Evolutionary conservation across 768 basidiomycete genomes (phyloP), one percentile per base, ranked within the genome.

Genomic region (Filobasidium floriforme): DNA sequence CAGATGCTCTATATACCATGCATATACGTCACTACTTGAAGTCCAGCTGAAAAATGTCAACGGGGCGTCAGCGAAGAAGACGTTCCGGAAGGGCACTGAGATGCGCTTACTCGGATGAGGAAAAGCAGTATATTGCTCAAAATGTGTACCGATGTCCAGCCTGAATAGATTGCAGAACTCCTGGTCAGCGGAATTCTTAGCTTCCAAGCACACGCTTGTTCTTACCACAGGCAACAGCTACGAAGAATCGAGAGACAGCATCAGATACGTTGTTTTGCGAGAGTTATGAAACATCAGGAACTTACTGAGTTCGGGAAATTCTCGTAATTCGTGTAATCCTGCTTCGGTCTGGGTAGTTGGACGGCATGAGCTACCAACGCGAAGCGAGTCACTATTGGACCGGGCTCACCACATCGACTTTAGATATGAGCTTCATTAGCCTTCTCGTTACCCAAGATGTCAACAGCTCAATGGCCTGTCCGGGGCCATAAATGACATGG

Each of bases 121-220:
- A 76, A 80, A 40, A 80, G 68, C 10, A 81, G 74, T 60, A 81
- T 78, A 66, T 79, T 80, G 71, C 77, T 79, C 1, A 79, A 74
- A 40, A 80, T 80, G 64, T 81, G 80, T 6, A 79, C 75, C 0
- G 75, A 72, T 14, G 79, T 75, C 77, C 77, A 79, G 14, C 79
- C 75, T 71, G 69, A 64, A 28, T 63, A 49, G 5, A 49, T 5
- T 5, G 59, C 32, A 61, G 55, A n/a, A 14, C n/a, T 26, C n/a
- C 6, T 14, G 40, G n/a, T 22, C 22, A 49, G 46, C 12, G 46
- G 22, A n/a, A 4, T 37, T 37, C 32, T 9, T 9, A 37, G 32
- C 3, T 37, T 37, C 4, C 32, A 3, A 9, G 32, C 32, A 9
- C 32, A 37, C 32, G 32, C 32, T 37, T 9, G 32, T 37, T 9